Percentiles rank a stretch among this genome's conserved stretches.
phyloP scores from a whole-genome alignment of 345 rosid species.

The Populus ilicifolia region DNA sequence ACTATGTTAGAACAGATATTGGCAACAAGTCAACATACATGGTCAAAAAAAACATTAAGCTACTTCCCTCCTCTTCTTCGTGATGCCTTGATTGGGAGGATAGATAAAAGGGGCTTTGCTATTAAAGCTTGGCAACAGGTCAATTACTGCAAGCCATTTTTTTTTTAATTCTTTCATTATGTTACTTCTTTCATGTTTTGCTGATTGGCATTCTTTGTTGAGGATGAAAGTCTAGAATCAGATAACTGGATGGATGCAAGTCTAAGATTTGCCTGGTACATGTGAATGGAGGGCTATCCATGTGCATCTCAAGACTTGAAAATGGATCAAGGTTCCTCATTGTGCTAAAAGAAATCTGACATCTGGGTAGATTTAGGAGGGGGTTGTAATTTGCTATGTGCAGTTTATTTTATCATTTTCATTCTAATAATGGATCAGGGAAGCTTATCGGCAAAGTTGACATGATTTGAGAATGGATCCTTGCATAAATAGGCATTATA shows the following conservation, averaged over 20 bases:
- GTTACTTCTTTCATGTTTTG: background rate
- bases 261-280: no score
- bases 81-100: conserved; percentile 57
- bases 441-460: background rate
- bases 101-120: conserved; percentile 61
- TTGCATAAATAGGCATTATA: background rate
- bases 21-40: conserved; percentile 84
- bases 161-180: background rate
- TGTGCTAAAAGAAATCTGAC: no score
- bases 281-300: no score
- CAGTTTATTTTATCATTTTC: no score
- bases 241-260: background rate
- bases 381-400: no score
- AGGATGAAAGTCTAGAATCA: background rate
- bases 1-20: conserved; percentile 86
- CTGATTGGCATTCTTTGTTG: background rate
- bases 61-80: conserved; percentile 83
- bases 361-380: no score
- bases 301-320: no score
- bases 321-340: no score
- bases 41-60: conserved; percentile 88
- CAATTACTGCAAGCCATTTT: conserved; percentile 8
- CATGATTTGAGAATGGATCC: background rate
- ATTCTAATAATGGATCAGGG: no score
- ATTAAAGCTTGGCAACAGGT: conserved; percentile 94